Conservation (phyloP, 1,284 basidiomycete genomes). For the Ganoderma resinaceum region DNA sequence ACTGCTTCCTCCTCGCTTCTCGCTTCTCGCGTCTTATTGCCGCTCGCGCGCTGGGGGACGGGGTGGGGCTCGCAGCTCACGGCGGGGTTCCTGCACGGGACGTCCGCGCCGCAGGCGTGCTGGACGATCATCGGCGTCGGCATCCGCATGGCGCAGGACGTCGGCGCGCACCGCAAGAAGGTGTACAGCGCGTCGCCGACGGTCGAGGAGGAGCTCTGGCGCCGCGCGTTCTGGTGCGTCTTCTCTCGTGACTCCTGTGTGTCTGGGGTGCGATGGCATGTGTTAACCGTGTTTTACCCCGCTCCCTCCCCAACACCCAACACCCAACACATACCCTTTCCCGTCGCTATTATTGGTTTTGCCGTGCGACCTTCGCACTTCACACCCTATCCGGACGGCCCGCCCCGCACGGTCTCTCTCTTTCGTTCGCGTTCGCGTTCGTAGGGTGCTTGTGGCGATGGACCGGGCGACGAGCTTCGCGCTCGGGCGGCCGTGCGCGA, state of each 20-base stretch:
- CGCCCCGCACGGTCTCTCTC: no score
- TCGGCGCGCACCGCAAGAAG: constrained; percentile 50
- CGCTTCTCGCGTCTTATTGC: not conserved
- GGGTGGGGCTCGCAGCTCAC: constrained; percentile 38
- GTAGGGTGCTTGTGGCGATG: constrained; percentile 66
- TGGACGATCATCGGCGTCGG: constrained; percentile 62
- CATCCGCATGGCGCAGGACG: constrained; percentile 56
- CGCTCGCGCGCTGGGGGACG: not conserved
- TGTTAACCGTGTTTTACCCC: not conserved
- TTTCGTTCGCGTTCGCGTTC: not conserved
- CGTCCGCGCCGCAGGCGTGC: constrained; percentile 56
- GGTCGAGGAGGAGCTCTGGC: constrained; percentile 60
- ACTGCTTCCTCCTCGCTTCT: not conserved
- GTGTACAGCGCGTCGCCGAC: constrained; percentile 39
- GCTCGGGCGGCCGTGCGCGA: constrained; percentile 82
- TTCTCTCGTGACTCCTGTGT: no score
- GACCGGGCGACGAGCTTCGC: constrained; percentile 73
- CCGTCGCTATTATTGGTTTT: not conserved
- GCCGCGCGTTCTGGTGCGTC: constrained; percentile 76
- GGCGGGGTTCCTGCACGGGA: constrained; percentile 49
- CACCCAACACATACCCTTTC: no score
- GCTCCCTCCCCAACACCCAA: not conserved
- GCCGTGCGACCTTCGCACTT: not conserved
- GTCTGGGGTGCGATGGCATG: not conserved
- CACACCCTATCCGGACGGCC: not conserved